Conservation (phyloP, 768 basidiomycete genomes). For the Panaeolus cyanescens region DNA sequence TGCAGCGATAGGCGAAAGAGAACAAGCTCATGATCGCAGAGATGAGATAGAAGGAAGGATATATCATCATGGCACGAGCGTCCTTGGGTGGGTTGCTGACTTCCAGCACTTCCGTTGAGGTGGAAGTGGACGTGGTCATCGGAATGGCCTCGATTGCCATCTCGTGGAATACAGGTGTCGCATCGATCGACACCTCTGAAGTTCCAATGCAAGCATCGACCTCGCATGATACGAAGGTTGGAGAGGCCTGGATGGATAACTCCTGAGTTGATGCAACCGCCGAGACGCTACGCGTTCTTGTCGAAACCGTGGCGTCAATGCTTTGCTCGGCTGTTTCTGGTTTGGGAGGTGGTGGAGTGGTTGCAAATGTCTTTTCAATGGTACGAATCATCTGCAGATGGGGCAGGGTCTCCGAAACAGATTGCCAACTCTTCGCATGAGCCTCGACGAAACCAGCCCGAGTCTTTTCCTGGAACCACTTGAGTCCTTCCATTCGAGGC, state of each 20-base stretch:
- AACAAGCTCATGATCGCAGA: constrained; percentile 45
- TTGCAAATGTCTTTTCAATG: constrained; percentile 52
- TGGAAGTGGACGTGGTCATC: constrained; percentile 42
- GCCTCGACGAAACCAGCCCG: constrained; percentile 69
- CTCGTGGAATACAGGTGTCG: constrained; percentile 43
- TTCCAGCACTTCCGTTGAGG: constrained; percentile 21
- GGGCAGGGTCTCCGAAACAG: constrained; percentile 68
- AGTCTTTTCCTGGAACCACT: constrained; percentile 80
- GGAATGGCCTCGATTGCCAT: constrained; percentile 58
- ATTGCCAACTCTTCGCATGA: constrained; percentile 71
- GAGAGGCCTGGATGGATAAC: constrained; percentile 36
- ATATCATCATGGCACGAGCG: constrained; percentile 15
- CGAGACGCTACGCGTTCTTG: constrained; percentile 31
- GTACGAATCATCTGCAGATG: constrained; percentile 68
- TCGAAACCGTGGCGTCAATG: constrained; percentile 43
- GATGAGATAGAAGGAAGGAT: constrained; percentile 32
- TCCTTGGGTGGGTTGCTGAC: constrained; percentile 7
- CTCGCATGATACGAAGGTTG: constrained; percentile 29
- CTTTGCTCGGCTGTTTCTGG: constrained; percentile 46
- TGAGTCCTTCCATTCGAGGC: constrained; percentile 68
- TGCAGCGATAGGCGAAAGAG: constrained; percentile 48
- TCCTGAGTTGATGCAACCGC: constrained; percentile 31
- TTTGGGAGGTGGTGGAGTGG: constrained; percentile 15
- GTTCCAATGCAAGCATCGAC: constrained; percentile 36
- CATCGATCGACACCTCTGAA: constrained; percentile 47